phyloP scores from a whole-genome alignment of 371 early-diverging fungal species.

The Fennellomyces sp. region DNA sequence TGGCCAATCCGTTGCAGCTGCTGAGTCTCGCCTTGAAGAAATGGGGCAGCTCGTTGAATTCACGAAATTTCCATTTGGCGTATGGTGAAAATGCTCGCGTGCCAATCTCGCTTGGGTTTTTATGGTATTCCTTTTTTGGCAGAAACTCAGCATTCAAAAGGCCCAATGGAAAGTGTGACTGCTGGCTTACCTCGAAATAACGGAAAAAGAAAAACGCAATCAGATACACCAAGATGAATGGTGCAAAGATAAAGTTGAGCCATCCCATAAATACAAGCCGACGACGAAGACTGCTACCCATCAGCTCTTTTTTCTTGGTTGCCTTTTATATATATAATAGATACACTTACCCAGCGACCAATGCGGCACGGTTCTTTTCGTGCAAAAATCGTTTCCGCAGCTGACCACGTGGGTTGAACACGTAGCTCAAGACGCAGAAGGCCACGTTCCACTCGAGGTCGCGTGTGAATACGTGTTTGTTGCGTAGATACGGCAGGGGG shows the following conservation, averaged over 20 bases:
- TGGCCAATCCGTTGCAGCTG: constrained; percentile 72
- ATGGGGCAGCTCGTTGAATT: constrained; percentile 97
- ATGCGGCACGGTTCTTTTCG: constrained; percentile 59
- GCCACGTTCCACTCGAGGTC: constrained; percentile 92
- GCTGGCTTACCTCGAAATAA: constrained; percentile 93
- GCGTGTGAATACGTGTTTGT: constrained; percentile 71
- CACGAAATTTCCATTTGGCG: constrained; percentile 92
- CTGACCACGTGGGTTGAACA: constrained; percentile 86
- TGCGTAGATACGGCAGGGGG: constrained; percentile 56
- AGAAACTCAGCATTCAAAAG: too few species aligned
- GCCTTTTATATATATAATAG: neutral
- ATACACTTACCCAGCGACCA: constrained; percentile 59
- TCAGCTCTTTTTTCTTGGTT: neutral
- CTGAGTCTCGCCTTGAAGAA: constrained; percentile 79
- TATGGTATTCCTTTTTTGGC: constrained; percentile 92
- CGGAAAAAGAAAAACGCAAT: constrained; percentile 88
- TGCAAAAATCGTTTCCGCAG: constrained; percentile 80
- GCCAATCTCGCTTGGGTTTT: constrained; percentile 83
- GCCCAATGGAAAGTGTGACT: too few species aligned
- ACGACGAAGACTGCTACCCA: constrained; percentile 63
- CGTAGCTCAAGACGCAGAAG: constrained; percentile 81
- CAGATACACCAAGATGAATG: constrained; percentile 86
- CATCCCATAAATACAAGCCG: constrained; percentile 89
- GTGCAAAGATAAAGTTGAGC: constrained; percentile 83
- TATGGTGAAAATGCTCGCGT: constrained; percentile 85